A percentile compares a stretch with the other conserved stretches of the same genome.
phyloP scores from a whole-genome alignment of 2,329 filamentous ascomycete species.

The Alternaria sp. region DNA sequence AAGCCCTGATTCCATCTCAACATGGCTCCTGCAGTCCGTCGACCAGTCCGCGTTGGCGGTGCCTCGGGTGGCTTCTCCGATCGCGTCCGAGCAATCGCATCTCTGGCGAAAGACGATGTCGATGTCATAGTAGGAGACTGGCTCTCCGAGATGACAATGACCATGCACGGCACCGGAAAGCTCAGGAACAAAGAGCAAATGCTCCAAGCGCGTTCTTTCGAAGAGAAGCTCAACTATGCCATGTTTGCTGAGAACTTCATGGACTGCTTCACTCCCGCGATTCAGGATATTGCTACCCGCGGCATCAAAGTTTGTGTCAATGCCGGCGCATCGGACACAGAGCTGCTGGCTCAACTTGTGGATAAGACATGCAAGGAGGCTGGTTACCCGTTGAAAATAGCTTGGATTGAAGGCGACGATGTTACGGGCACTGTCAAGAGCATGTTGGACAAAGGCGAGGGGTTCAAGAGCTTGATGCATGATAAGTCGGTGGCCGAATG shows the following conservation, averaged over 20 bases:
- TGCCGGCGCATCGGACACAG: constrained; percentile 43
- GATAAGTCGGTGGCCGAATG: constrained; percentile 49
- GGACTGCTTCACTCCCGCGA: constrained; percentile 56
- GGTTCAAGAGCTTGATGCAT: constrained; percentile 50
- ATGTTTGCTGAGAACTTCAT: constrained; percentile 56
- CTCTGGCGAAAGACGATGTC: constrained; percentile 51
- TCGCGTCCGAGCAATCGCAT: constrained; percentile 54
- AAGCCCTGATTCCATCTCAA: constrained; percentile 2
- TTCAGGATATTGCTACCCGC: constrained; percentile 38
- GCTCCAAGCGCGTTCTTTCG: constrained; percentile 56
- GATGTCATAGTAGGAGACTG: constrained; percentile 48
- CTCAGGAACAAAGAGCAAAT: constrained; percentile 49
- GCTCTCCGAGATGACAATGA: constrained; percentile 46
- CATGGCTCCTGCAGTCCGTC: constrained; percentile 35
- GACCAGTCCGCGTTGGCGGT: constrained; percentile 55
- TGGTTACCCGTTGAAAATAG: constrained; percentile 42
- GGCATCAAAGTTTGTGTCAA: constrained; percentile 46
- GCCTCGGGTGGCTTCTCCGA: constrained; percentile 57
- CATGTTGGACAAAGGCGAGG: constrained; percentile 51
- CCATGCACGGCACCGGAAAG: constrained; percentile 38
- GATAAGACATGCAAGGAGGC: constrained; percentile 38
- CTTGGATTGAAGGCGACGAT: constrained; percentile 57
- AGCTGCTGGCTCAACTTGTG: constrained; percentile 36
- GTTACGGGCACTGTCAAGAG: constrained; percentile 47
- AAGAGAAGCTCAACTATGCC: constrained; percentile 38